A percentile compares a stretch with the other conserved stretches of the same genome.
phyloP scores from a whole-genome alignment of 441 rosid species.

The Eugenia klotzschiana region DNA sequence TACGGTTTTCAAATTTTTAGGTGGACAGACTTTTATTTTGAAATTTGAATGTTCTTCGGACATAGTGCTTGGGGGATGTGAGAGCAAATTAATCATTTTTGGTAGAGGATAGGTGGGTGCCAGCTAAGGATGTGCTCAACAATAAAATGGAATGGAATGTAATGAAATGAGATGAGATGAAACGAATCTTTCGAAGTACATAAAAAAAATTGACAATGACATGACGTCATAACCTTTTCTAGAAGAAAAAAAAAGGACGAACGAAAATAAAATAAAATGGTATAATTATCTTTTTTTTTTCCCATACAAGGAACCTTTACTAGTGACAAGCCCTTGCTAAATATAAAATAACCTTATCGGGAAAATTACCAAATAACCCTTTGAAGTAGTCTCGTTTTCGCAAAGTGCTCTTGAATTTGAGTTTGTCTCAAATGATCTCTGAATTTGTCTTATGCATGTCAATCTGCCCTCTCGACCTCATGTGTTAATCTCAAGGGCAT shows the following conservation, averaged over 20 bases:
- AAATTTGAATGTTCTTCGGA: neutral
- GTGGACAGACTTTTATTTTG: neutral
- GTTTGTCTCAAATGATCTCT: neutral
- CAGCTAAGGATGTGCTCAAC: neutral
- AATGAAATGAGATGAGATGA: neutral
- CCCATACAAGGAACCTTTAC: neutral
- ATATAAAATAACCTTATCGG: neutral
- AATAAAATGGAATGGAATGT: neutral
- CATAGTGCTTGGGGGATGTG: neutral
- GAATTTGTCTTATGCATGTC: neutral
- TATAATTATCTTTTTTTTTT: neutral
- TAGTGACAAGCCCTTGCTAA: neutral
- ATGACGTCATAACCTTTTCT: neutral
- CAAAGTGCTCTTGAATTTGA: neutral
- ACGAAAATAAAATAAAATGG: neutral
- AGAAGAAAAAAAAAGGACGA: no score
- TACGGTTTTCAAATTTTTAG: neutral
- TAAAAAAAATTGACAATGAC: neutral
- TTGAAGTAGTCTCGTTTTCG: neutral
- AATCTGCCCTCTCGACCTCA: neutral
- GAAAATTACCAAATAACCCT: neutral
- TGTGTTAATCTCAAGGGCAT: neutral
- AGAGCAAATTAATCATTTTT: neutral
- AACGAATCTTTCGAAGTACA: fast-evolving
- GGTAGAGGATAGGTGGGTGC: neutral